Percentiles rank a stretch among this genome's conserved stretches.
Evolutionary conservation across 768 basidiomycete genomes (phyloP).

Genomic region (Strobilomyces echinocephalus): DNA sequence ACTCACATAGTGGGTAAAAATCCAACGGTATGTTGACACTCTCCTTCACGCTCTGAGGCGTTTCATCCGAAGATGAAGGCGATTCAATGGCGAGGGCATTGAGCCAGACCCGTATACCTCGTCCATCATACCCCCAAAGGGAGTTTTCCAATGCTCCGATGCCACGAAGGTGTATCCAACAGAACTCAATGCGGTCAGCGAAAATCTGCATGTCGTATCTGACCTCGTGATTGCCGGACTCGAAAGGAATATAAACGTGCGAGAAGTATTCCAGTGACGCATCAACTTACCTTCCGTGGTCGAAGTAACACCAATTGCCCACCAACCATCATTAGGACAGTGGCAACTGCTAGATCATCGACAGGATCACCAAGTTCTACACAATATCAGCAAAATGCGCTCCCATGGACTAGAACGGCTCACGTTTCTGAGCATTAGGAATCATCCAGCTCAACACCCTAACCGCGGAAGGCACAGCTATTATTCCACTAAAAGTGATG

Average conservation of each 20-base stretch:
- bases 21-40: constrained; percentile 89
- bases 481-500: constrained; percentile 89
- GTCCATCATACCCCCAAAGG: constrained; percentile 94
- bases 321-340: constrained; percentile 92
- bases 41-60: constrained; percentile 66
- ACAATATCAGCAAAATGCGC: constrained; percentile 7
- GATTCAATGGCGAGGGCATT: constrained; percentile 90
- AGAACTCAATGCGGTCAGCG: constrained; percentile 95
- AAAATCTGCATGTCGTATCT: constrained; percentile 97
- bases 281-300: constrained; percentile 68
- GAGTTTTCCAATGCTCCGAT: constrained; percentile 94
- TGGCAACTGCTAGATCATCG: constrained; percentile 89
- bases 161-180: constrained; percentile 96
- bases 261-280: not conserved
- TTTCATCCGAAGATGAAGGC: constrained; percentile 35
- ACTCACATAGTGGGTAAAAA: constrained; percentile 91
- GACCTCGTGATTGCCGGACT: constrained; percentile 85
- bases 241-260: not conserved
- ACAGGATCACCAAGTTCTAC: constrained; percentile 90
- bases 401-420: constrained; percentile 24
- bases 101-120: constrained; percentile 87
- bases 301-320: constrained; percentile 85
- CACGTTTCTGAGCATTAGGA: constrained; percentile 88
- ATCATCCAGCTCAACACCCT: constrained; percentile 97
- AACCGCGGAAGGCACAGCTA: constrained; percentile 77